Conservation (phyloP, 495 filamentous ascomycete species). For the Hyaloscypha bicolor region DNA sequence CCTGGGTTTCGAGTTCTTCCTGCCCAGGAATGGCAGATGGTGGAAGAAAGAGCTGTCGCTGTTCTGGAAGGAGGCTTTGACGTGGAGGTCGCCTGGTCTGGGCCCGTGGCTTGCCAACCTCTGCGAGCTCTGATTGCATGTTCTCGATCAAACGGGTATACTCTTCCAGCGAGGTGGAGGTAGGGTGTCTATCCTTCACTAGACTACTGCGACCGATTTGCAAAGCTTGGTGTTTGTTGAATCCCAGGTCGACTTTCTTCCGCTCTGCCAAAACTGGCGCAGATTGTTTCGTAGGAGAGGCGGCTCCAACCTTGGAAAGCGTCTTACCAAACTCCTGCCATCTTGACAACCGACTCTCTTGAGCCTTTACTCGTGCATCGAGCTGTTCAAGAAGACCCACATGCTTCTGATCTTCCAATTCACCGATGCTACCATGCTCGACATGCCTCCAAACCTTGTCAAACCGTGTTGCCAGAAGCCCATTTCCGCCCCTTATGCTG, state of each 20-base stretch:
- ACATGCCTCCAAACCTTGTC: conserved; percentile 67
- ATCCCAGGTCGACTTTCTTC: conserved; percentile 46
- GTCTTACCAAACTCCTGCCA: conserved; percentile 70
- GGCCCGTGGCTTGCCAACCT: conserved; percentile 30
- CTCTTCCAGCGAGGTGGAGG: conserved; percentile 32
- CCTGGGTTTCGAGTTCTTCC: background rate
- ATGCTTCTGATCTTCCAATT: conserved; percentile 47
- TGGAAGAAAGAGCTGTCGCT: background rate
- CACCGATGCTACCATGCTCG: conserved; percentile 52
- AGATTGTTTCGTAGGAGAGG: conserved; percentile 29
- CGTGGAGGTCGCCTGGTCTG: background rate
- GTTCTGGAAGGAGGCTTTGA: conserved; percentile 2
- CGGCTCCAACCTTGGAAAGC: conserved; percentile 38
- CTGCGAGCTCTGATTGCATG: conserved; percentile 44
- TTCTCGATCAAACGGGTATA: conserved; percentile 46
- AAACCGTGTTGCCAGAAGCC: conserved; percentile 65
- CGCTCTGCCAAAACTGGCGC: background rate
- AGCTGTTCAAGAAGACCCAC: conserved; percentile 60
- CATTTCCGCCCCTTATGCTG: conserved; percentile 56
- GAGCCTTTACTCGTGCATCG: conserved; percentile 59
- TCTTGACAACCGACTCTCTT: conserved; percentile 63
- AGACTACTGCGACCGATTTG: conserved; percentile 27
- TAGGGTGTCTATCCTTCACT: conserved; percentile 10
- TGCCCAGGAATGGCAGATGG: background rate
- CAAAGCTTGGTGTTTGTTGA: conserved; percentile 45